Conservation (phyloP, 73 alveolate genomes). For the Paramecium primaurelia region DNA sequence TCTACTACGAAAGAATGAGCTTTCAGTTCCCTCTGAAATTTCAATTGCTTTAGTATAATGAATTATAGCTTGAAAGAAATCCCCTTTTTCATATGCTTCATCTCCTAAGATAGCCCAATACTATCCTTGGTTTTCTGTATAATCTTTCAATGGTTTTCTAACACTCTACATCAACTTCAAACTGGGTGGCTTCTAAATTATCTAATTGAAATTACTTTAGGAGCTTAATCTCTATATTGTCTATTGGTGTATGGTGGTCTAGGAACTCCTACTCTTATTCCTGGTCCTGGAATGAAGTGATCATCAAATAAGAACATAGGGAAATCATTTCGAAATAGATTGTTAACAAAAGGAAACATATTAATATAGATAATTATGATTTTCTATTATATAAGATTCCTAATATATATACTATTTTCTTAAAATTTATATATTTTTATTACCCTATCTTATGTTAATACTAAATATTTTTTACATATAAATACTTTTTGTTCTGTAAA, state of each 20-base stretch:
- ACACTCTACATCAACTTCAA: background rate
- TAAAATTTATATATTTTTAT: background rate
- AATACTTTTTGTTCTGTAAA: background rate
- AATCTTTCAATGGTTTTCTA: background rate
- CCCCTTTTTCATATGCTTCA: background rate
- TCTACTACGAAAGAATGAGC: background rate
- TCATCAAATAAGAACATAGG: constrained; percentile 33
- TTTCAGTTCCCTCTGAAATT: constrained; percentile 6
- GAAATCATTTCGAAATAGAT: background rate
- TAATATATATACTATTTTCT: background rate
- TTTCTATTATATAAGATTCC: background rate
- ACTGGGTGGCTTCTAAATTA: background rate
- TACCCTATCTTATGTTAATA: background rate
- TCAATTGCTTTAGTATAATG: constrained; percentile 4
- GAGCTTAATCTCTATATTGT: constrained; percentile 7
- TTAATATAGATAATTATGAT: background rate
- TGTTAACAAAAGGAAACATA: constrained; percentile 20
- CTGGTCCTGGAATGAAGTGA: background rate
- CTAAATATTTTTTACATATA: background rate
- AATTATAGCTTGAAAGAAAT: background rate
- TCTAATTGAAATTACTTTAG: background rate
- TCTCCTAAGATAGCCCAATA: constrained; percentile 33
- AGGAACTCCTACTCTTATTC: constrained; percentile 20
- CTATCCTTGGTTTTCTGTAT: background rate
- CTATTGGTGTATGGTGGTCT: constrained; percentile 28